Base-by-base conservation (phyloP, 345 rosid species). In the Eucalyptus sp. region DNA sequence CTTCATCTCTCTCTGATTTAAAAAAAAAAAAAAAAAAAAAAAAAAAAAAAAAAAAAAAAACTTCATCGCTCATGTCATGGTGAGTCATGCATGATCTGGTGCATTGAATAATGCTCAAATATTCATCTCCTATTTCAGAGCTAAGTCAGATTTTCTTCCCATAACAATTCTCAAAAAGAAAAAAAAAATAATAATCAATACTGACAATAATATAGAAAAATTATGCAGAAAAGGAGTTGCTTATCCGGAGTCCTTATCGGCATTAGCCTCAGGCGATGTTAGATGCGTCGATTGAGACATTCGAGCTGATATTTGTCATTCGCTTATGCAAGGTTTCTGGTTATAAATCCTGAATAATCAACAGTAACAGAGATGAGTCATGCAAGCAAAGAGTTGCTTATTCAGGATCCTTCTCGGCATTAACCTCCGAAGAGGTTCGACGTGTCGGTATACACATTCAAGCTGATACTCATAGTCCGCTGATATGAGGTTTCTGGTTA, bases 221-320 rank as follows among this genome's bases (percentile, higher is more conserved):
- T 76, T 76, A 41, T 41, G 46, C 29, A 41, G 46, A 20, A 24
- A 76, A 20, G 24, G 83, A 41, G 9, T 71, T 10, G 48, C 83
- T 41, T 76, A 11, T 76, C 48, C 24, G 29, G 48, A 12, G 43
- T 41, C 48, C 29, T 76, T 41, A 13, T 76, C 2, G 83, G 83
- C 48, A 20, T 76, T 41, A 27, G 48, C 29, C 29, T 37, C 27
- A 0, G 2, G 83, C 48, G 27, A 11, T 24, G 83, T 76, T 76
- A 13, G 81, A 76, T 5, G 14, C 4, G 46, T 37, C 1, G 83
- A 13, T 71, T 20, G 25, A 37, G 83, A 37, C 48, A 76, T 76
- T 3, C 8, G 0, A 76, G 83, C 83, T 20, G 48, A 76, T 76
- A 22, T 13, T 41, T 0, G 15, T 20, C 0, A 9, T 37, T 22